Evolutionary conservation across 768 basidiomycete genomes (phyloP).

Genomic region (Rhizopogon rudus): DNA sequence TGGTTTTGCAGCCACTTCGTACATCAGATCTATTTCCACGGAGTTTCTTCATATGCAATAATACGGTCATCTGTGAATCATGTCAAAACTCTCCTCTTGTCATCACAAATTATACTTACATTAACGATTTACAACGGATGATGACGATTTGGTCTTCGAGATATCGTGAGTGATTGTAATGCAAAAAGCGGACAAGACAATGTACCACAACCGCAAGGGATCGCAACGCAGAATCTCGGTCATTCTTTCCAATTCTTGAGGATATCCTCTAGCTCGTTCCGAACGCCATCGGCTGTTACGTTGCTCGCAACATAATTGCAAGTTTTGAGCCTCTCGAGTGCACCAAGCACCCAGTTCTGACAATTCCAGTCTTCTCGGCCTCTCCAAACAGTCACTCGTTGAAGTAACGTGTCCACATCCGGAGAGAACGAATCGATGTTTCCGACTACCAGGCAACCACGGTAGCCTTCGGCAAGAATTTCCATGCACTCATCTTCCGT

Average conservation of each 20-base stretch:
- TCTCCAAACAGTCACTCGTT: slow-evolving; percentile 19
- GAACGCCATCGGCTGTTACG: slow-evolving; percentile 16
- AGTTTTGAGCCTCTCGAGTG: slow-evolving; percentile 19
- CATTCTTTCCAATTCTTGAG: slow-evolving; percentile 19
- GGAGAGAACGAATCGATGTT: slow-evolving; percentile 12
- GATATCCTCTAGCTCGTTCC: slow-evolving; percentile 17
- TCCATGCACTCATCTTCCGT: slow-evolving; percentile 25
- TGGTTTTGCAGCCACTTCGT: too few relatives aligned
- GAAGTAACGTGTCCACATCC: slow-evolving; percentile 16
- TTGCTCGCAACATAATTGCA: slow-evolving; percentile 11
- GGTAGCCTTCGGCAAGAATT: slow-evolving; percentile 23
- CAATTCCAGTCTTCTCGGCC: slow-evolving; percentile 27
- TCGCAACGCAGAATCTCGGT: not conserved
- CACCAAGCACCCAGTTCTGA: slow-evolving; percentile 24
- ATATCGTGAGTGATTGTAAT: not conserved
- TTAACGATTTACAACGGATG: not conserved
- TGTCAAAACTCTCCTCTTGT: too few relatives aligned
- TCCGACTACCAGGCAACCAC: slow-evolving; percentile 23
- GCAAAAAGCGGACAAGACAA: too few relatives aligned
- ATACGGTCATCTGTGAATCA: too few relatives aligned
- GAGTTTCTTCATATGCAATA: too few relatives aligned
- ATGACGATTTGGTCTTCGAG: not conserved
- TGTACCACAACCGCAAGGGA: not conserved
- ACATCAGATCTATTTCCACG: too few relatives aligned
- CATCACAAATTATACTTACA: too few relatives aligned